These are phyloP conservation scores for Vigna unguiculata DNA, from an alignment of 306 rosid genomes.

Conservation along the genomic window DNA sequence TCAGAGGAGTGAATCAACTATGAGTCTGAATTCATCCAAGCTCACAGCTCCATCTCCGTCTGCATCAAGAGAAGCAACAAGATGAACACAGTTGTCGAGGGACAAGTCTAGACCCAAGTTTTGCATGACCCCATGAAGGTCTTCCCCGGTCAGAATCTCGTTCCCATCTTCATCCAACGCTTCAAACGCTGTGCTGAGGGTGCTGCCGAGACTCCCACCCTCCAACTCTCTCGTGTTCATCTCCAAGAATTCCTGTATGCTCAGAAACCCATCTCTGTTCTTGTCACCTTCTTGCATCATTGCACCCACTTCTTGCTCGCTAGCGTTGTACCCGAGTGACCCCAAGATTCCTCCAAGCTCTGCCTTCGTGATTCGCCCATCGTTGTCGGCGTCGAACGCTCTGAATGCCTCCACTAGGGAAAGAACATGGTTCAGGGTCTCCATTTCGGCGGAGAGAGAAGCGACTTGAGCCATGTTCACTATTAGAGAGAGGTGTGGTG, in stretches of 20 bases:
- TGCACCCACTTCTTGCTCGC: conserved; percentile 59
- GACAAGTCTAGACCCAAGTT: conserved; percentile 54
- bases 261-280: conserved; percentile 65
- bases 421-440: conserved; percentile 58
- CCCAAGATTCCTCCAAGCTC: conserved; percentile 75
- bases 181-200: conserved; percentile 55
- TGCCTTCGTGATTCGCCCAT: conserved; percentile 56
- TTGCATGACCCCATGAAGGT: conserved; percentile 53
- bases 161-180: conserved; percentile 57
- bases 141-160: conserved; percentile 63
- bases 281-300: conserved; percentile 77
- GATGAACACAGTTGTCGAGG: conserved; percentile 56
- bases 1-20: conserved; percentile 58
- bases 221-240: conserved; percentile 60
- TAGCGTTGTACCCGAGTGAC: conserved; percentile 67
- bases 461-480: conserved; percentile 52
- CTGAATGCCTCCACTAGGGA: conserved; percentile 65
- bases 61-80: conserved; percentile 66
- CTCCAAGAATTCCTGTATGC: conserved; percentile 53
- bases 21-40: conserved; percentile 65
- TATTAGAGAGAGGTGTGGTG: neutral
- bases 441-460: conserved; percentile 58
- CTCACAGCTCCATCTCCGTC: conserved; percentile 81
- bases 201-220: conserved; percentile 48
- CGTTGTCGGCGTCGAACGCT: conserved; percentile 76